phyloP scores from a whole-genome alignment of 2,329 filamentous ascomycete genomes.

The Gaeumannomyces sp. region DNA sequence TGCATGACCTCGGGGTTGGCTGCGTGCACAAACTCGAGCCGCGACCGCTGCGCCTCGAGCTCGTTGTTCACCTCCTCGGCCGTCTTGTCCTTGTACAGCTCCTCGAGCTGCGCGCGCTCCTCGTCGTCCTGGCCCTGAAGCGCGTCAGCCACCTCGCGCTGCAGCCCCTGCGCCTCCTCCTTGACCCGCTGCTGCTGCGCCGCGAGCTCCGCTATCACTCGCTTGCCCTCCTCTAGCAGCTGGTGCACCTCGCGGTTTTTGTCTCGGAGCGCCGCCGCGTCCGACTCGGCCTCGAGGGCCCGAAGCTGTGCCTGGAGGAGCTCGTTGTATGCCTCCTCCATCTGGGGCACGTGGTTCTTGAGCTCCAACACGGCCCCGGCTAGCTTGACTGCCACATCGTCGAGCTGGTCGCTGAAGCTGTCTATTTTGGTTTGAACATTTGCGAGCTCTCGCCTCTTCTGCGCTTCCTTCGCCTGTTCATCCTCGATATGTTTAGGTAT shows the following conservation, averaged over 20 bases:
- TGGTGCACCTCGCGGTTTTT: constrained; percentile 56
- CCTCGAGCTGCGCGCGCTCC: constrained; percentile 35
- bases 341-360: constrained; percentile 53
- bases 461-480: not conserved
- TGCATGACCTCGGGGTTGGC: constrained; percentile 69
- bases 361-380: constrained; percentile 46
- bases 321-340: constrained; percentile 56
- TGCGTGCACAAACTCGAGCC: constrained; percentile 73
- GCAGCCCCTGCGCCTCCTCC: constrained; percentile 18
- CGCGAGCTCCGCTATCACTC: constrained; percentile 29
- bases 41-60: constrained; percentile 66
- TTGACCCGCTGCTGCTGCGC: constrained; percentile 28
- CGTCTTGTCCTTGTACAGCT: constrained; percentile 42
- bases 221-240: constrained; percentile 32
- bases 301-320: constrained; percentile 65
- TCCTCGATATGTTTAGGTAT: constrained; percentile 3
- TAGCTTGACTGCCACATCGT: constrained; percentile 49
- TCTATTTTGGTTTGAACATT: not conserved
- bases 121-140: constrained; percentile 34
- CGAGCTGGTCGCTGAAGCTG: constrained; percentile 20
- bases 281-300: constrained; percentile 75
- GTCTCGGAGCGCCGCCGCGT: constrained; percentile 61
- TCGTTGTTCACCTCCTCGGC: constrained; percentile 63
- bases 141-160: constrained; percentile 19
- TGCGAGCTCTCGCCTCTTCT: not conserved